Evolutionary conservation across 306 rosid species (phyloP).

Genomic region (Fagus crenata): DNA sequence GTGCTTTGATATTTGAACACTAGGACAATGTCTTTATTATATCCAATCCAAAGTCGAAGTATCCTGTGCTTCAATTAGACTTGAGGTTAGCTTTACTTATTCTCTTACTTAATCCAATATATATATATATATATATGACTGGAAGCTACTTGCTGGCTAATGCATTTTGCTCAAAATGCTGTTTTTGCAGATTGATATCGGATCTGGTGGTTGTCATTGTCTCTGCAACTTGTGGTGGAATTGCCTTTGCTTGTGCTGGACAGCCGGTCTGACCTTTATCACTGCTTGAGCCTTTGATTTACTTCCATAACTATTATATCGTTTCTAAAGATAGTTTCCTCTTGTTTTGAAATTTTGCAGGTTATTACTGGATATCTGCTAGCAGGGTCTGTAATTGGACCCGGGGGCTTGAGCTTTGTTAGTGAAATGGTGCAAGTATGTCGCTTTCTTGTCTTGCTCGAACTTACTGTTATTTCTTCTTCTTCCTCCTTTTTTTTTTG

Average conservation of each 20-base stretch:
- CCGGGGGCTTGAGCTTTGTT: slow-evolving; percentile 91
- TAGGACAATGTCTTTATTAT: slow-evolving; percentile 94
- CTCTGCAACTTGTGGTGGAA: slow-evolving; percentile 97
- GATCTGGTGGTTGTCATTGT: slow-evolving; percentile 95
- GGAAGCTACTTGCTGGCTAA: slow-evolving; percentile 33
- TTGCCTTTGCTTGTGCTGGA: slow-evolving; percentile 98
- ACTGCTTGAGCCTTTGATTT: slow-evolving; percentile 15
- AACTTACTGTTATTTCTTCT: background rate
- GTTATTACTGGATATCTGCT: slow-evolving; percentile 90
- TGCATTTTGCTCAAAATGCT: slow-evolving; percentile 32
- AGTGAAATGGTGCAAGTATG: slow-evolving; percentile 99
- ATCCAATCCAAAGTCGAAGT: slow-evolving; percentile 89
- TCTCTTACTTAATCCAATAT: slow-evolving; percentile 9
- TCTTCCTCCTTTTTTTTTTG: background rate
- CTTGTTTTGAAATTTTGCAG: slow-evolving; percentile 41
- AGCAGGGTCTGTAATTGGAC: slow-evolving; percentile 92
- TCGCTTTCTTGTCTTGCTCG: slow-evolving; percentile 25
- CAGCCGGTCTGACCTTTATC: slow-evolving; percentile 77
- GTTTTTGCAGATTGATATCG: slow-evolving; percentile 74
- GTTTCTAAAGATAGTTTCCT: slow-evolving; percentile 13
- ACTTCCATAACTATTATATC: slow-evolving; percentile 23
- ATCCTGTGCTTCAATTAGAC: slow-evolving; percentile 88
- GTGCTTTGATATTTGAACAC: slow-evolving; percentile 26
- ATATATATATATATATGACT: slow-evolving; percentile 17
- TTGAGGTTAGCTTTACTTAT: slow-evolving; percentile 53